A percentile compares a stretch with the other conserved stretches of the same genome.
These are phyloP conservation scores for Casuarina glauca DNA, from an alignment of 306 rosid genomes.

Conservation along the genomic window DNA sequence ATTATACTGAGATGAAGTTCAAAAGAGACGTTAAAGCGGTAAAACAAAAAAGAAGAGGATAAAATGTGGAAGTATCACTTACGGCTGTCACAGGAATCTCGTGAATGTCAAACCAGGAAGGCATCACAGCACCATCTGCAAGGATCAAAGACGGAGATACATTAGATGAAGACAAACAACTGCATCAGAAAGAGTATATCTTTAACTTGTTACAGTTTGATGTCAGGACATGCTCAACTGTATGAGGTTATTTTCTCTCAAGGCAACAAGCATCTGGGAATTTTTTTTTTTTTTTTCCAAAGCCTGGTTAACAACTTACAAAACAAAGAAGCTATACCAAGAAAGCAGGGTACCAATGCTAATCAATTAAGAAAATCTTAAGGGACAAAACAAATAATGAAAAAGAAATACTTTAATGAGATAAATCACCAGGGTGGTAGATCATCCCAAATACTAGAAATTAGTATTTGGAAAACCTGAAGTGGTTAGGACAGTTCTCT, in stretches of 20 bases:
- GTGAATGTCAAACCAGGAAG: conserved; percentile 89
- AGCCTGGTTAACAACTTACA: background rate
- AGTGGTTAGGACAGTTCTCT: background rate
- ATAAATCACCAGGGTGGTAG: background rate
- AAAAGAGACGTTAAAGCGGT: background rate
- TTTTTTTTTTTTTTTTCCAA: background rate
- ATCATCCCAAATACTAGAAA: background rate
- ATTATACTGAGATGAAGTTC: conserved; percentile 8
- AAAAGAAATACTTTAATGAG: background rate
- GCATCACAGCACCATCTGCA: conserved; percentile 75
- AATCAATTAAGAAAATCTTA: background rate
- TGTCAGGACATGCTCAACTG: background rate
- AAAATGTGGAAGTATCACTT: conserved; percentile 31
- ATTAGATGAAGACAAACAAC: background rate
- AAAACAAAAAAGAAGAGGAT: background rate
- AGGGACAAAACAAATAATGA: background rate
- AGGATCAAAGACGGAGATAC: conserved; percentile 13
- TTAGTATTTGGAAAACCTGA: background rate
- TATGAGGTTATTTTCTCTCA: background rate
- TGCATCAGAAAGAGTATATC: background rate
- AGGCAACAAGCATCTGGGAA: background rate
- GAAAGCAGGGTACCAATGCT: background rate
- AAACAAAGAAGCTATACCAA: background rate
- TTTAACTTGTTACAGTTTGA: background rate
- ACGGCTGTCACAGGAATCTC: conserved; percentile 79